phyloP scores from a whole-genome alignment of 2,329 filamentous ascomycete species.

The Fusarium burgessii region DNA sequence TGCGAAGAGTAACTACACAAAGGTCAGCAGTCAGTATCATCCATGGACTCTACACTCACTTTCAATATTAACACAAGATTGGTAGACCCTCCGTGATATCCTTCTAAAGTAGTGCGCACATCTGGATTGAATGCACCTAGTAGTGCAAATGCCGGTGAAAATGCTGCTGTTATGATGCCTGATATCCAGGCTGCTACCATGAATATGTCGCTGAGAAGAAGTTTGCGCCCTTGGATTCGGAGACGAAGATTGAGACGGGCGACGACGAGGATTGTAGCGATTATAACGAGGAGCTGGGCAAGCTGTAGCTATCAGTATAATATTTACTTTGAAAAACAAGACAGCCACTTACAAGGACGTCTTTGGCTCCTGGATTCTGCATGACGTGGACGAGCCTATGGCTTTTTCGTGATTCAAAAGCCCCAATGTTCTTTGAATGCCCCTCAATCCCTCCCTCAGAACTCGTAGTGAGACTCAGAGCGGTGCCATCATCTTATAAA shows the following conservation, averaged over 20 bases:
- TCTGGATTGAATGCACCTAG: constrained; percentile 24
- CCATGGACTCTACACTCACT: constrained; percentile 1
- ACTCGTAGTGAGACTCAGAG: no score
- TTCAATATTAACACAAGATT: constrained; percentile 11
- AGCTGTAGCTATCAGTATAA: background rate
- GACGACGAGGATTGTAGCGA: constrained; percentile 23
- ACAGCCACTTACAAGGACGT: constrained; percentile 1
- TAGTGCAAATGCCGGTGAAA: constrained; percentile 9
- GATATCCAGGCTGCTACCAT: constrained; percentile 37
- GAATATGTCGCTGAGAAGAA: constrained; percentile 28
- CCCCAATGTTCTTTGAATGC: no score
- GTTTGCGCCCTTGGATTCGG: constrained; percentile 18
- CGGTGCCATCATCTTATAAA: background rate
- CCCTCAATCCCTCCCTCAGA: no score
- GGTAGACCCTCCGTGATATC: constrained; percentile 2
- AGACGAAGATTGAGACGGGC: constrained; percentile 37
- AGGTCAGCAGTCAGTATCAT: background rate
- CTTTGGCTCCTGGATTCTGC: background rate
- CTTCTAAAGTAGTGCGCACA: constrained; percentile 12
- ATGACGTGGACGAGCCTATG: background rate
- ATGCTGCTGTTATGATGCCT: constrained; percentile 11
- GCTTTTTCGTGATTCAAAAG: background rate
- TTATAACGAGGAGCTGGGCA: constrained; percentile 21
- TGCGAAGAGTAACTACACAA: constrained; percentile 21
- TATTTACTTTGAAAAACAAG: rapidly evolving